phyloP scores from a whole-genome alignment of 805 yeast genomes.

The Ogataea haglerorum region DNA sequence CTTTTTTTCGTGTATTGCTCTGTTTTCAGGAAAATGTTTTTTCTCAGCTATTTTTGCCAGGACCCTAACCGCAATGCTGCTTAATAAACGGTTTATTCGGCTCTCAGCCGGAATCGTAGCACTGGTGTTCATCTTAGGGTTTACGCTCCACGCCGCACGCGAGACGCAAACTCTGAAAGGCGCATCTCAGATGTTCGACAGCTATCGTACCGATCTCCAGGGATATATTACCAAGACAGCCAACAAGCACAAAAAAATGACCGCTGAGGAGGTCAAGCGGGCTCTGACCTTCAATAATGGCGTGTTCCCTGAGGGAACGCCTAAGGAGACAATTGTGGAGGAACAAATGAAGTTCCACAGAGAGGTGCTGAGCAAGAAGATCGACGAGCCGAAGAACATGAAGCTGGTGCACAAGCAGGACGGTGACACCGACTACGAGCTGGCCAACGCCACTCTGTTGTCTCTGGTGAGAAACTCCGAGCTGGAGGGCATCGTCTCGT shows the following conservation, averaged over 20 bases:
- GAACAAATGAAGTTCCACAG: slow-evolving; percentile 39
- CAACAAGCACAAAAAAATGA: slow-evolving; percentile 4
- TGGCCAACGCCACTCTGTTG: slow-evolving; percentile 67
- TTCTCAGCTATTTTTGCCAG: neutral
- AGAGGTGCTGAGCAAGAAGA: slow-evolving; percentile 32
- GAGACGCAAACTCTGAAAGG: slow-evolving; percentile 12
- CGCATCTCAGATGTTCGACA: slow-evolving; percentile 10
- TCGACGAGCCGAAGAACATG: slow-evolving; percentile 46
- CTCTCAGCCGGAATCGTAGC: slow-evolving; percentile 14
- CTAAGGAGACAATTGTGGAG: slow-evolving; percentile 31
- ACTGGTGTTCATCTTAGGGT: slow-evolving; percentile 8
- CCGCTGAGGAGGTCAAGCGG: slow-evolving; percentile 14
- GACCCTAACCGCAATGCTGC: neutral
- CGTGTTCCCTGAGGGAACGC: slow-evolving; percentile 14
- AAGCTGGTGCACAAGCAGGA: slow-evolving; percentile 23
- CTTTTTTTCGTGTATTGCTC: slow-evolving; percentile 2
- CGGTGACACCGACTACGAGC: slow-evolving; percentile 18
- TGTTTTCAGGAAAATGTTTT: neutral
- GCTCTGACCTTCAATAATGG: slow-evolving; percentile 15
- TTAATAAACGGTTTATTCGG: slow-evolving; percentile 20
- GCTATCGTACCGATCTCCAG: slow-evolving; percentile 13
- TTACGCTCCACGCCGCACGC: slow-evolving; percentile 12
- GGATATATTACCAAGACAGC: slow-evolving; percentile 8
- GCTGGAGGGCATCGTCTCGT: slow-evolving; percentile 40
- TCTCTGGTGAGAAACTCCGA: slow-evolving; percentile 70